Base-by-base conservation (phyloP, 768 basidiomycete species). In the Coprinellus micaceus region DNA sequence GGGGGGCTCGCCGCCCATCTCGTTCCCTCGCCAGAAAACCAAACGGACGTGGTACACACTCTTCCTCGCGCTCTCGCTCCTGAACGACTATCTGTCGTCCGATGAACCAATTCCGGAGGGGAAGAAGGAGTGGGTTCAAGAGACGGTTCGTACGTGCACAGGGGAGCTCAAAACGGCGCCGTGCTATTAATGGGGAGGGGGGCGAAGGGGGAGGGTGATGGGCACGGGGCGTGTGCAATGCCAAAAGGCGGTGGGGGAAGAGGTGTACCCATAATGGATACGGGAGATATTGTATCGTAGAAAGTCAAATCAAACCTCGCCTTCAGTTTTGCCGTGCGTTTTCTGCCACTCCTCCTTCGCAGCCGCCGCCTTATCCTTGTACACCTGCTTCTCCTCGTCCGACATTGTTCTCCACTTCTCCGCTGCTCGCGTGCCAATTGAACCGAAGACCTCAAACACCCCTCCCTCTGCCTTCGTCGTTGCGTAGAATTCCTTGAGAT, bases 1-100 rank as follows among this genome's bases (percentile, higher is more conserved):
- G n/a, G 78, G 80, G 5, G 83, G 82, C 1, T 75, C 70, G 1
- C 71, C 70, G 3, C 64, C 83, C 43, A 73, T 86, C 2, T 64
- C 81, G 22, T 85, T 90, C 57, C 71, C 78, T 12, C 76, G 88
- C 48, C 89, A 91, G 69, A 80, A 76, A 66, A 91, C 88, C 48
- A 91, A 91, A 68, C 71, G 88, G 57, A 61, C 84, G 47, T 91
- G 89, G 89, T 91, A 90, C 66, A 83, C 82, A 29, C 63, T 89
- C 5, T 89, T 86, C 65, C 64, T 86, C 57, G 82, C 84, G 12
- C 62, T 84, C 11, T 67, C 85, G 2, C 71, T 86, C 52, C 67
- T 85, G 47, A 71, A 71, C 24, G 80, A 78, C 54, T 54, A 28
- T 47, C 55, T 39, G 44, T 49, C 44, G 54, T 33, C 52, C 45